phyloP scores from a whole-genome alignment of 1,284 basidiomycete genomes.

The Tilletia setariae region DNA sequence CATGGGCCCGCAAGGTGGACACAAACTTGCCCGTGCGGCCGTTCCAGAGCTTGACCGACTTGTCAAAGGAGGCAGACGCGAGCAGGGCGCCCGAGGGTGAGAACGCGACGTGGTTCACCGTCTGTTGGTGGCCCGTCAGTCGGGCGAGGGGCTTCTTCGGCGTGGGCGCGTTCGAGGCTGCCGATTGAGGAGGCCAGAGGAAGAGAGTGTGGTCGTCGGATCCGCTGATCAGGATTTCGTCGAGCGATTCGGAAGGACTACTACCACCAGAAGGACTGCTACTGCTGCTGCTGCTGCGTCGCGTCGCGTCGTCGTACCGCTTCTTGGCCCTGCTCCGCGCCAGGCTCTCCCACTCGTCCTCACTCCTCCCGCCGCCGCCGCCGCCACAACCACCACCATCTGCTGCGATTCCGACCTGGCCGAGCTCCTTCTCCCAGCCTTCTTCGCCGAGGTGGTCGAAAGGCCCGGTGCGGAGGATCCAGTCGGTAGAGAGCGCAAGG shows the following conservation, averaged over 20 bases:
- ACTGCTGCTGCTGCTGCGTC: neutral
- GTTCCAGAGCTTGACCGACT: conserved; percentile 84
- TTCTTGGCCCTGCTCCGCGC: conserved; percentile 52
- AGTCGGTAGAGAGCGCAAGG: conserved; percentile 90
- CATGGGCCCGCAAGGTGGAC: conserved; percentile 78
- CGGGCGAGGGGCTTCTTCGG: conserved; percentile 80
- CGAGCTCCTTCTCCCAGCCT: conserved; percentile 16
- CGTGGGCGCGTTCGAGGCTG: conserved; percentile 74
- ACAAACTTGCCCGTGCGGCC: conserved; percentile 72
- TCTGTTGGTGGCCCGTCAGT: conserved; percentile 90
- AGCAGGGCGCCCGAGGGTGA: conserved; percentile 89
- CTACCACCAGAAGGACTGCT: too few species aligned
- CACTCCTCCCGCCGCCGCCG: neutral
- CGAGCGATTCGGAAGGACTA: conserved; percentile 61
- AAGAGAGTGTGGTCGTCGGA: conserved; percentile 80
- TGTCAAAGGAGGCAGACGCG: conserved; percentile 88
- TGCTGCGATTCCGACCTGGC: conserved; percentile 67
- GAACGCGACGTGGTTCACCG: conserved; percentile 91
- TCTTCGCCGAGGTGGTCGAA: conserved; percentile 71
- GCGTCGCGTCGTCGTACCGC: conserved; percentile 69
- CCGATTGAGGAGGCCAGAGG: conserved; percentile 50
- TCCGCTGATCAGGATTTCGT: conserved; percentile 73
- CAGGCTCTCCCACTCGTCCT: conserved; percentile 22
- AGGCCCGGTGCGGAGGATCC: conserved; percentile 87
- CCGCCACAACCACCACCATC: neutral